Evolutionary conservation across 78 protist species (phyloP).

Genomic region (Dictyostelium firmibasis): DNA sequence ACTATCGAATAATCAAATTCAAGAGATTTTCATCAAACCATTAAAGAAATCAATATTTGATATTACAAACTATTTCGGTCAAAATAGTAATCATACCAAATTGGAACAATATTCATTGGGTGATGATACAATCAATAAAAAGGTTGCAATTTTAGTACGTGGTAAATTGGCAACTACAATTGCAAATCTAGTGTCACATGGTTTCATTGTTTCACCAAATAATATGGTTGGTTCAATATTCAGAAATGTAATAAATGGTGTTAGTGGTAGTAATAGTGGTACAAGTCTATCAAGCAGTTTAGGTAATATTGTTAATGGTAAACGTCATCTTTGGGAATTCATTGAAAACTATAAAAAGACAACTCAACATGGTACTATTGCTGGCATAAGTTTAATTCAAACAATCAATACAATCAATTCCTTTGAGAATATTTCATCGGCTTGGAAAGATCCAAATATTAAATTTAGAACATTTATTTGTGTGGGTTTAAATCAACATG

Average conservation of each 20-base stretch:
- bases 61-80: slow-evolving; percentile 31
- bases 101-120: slow-evolving; percentile 20
- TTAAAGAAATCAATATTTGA: slow-evolving; percentile 16
- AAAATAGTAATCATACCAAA: background rate
- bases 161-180: slow-evolving; percentile 37
- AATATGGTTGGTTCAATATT: background rate
- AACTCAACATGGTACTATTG: slow-evolving; percentile 21
- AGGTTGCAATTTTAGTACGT: slow-evolving; percentile 25
- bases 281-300: background rate
- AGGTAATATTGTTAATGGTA: background rate
- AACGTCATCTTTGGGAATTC: slow-evolving; percentile 60
- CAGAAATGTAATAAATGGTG: background rate
- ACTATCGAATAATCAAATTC: background rate
- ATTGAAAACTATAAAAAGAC: slow-evolving; percentile 26
- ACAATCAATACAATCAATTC: slow-evolving; percentile 1
- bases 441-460: slow-evolving; percentile 62
- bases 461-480: slow-evolving; percentile 58
- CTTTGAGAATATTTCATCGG: slow-evolving; percentile 22
- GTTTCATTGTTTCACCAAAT: background rate
- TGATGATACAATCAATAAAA: slow-evolving; percentile 17
- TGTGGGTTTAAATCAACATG: slow-evolving; percentile 24
- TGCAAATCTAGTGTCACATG: slow-evolving; percentile 64
- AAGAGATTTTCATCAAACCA: background rate
- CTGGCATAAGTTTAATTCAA: background rate
- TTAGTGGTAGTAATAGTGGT: no score